Conservation (phyloP, 108 stramenopile species). For the Hondaea fermentalgiana region DNA sequence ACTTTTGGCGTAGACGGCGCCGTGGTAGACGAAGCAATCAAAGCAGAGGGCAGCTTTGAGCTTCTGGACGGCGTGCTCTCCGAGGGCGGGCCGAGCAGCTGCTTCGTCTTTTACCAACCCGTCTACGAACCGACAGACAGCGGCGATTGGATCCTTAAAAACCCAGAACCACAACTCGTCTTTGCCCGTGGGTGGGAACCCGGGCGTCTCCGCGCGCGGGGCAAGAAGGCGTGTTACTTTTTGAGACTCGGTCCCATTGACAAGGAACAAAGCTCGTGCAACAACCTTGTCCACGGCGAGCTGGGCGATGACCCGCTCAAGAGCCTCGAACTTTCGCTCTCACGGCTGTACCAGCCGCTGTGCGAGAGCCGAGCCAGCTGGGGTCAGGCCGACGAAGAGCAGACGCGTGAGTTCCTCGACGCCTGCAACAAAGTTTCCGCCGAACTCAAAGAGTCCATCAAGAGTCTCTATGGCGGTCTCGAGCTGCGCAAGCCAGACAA, state of each 20-base stretch:
- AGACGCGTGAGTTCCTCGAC: slow-evolving; percentile 49
- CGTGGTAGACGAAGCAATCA: neutral
- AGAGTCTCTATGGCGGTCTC: slow-evolving; percentile 58
- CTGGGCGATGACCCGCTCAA: slow-evolving; percentile 4
- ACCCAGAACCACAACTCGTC: neutral
- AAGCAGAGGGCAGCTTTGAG: neutral
- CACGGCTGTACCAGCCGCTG: slow-evolving; percentile 54
- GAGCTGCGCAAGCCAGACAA: slow-evolving; percentile 49
- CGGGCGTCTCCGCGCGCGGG: neutral
- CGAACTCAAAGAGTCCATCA: slow-evolving; percentile 60
- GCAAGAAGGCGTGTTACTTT: slow-evolving; percentile 1
- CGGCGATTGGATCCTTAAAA: neutral
- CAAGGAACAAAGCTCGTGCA: neutral
- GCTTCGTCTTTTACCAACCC: neutral
- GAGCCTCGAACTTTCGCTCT: slow-evolving; percentile 54
- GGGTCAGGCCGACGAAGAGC: slow-evolving; percentile 61
- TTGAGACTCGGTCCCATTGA: neutral
- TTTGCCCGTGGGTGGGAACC: neutral
- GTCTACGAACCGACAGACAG: neutral
- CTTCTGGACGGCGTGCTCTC: neutral
- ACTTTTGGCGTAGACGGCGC: neutral
- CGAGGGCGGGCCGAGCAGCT: neutral
- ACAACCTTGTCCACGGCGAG: neutral
- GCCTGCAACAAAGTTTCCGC: slow-evolving; percentile 57
- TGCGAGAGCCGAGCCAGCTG: slow-evolving; percentile 58